These are phyloP conservation scores for Candida argentea DNA, from an alignment of 805 yeast species.

Conservation along the genomic window DNA sequence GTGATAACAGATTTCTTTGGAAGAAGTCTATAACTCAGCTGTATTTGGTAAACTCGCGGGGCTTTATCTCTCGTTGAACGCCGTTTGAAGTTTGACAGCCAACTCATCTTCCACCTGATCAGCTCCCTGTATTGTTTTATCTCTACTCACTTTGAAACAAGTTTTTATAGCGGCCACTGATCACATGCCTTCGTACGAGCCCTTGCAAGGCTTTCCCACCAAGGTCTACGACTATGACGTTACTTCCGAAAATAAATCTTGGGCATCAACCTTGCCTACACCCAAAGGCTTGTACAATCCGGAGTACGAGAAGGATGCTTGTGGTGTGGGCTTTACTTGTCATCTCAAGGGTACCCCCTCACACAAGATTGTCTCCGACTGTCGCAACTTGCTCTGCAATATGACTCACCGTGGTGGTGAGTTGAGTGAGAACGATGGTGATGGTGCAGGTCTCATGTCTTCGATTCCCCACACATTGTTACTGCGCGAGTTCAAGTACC, in stretches of 20 bases:
- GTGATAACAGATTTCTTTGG: too few relatives aligned
- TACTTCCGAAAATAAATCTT: conserved; percentile 67
- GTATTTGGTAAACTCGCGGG: too few relatives aligned
- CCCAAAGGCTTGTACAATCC: conserved; percentile 91
- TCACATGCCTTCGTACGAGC: conserved; percentile 30
- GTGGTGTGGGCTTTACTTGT: conserved; percentile 98
- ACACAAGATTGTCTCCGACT: conserved; percentile 91
- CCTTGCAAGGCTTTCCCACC: conserved; percentile 28
- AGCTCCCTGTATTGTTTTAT: neutral
- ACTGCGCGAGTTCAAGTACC: conserved; percentile 70
- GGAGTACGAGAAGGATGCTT: conserved; percentile 88
- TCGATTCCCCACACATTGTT: conserved; percentile 87
- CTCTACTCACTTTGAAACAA: neutral
- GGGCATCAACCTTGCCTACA: conserved; percentile 87
- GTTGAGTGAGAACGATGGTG: conserved; percentile 96
- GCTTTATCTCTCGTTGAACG: too few relatives aligned
- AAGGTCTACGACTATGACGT: conserved; percentile 61
- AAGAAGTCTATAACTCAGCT: too few relatives aligned
- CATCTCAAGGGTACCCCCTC: conserved; percentile 81
- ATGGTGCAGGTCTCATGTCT: conserved; percentile 96
- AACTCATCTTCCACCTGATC: conserved; percentile 1
- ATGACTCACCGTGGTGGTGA: conserved; percentile 99
- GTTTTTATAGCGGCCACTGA: too few relatives aligned
- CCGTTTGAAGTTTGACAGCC: too few relatives aligned
- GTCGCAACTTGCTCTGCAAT: conserved; percentile 77